Evolutionary conservation across 2,329 filamentous ascomycete species (phyloP), one percentile per base, ranked within the genome.

Genomic region (Rugonectria rugulosa): DNA sequence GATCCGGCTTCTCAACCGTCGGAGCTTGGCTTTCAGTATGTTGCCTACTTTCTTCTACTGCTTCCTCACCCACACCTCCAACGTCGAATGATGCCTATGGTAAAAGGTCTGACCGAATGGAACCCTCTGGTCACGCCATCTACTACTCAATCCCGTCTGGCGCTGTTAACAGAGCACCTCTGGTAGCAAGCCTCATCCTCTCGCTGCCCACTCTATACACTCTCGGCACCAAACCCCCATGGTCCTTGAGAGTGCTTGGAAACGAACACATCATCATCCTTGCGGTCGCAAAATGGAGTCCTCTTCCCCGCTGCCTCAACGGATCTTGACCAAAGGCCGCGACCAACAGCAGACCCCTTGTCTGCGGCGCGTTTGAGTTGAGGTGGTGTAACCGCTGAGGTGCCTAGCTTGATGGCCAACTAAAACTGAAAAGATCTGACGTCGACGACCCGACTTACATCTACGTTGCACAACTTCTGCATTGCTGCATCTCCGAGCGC

Each of bases 341-440:
- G 79, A 81, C 77, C 69, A 69, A 87, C 76, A 85, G 49, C 50
- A 63, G 43, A 32, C 44, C 29, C n/a, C 45, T 20, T 26, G 29
- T 41, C 49, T 59, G 41, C 48, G 6, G 37, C 31, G 49, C 40
- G 27, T 31, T 47, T 58, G 54, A 57, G 60, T 45, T 64, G 57
- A 59, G 56, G 59, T 64, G 66, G 73, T 69, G 72, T 77, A 84
- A 73, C 82, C 81, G 81, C 70, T 76, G 80, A 66, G 71, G 77
- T 76, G 71, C 69, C 72, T 70, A 75, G 77, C 59, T 72, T 84
- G 79, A 84, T 72, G 81, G 77, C 72, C 68, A 73, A 68, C 67
- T 68, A 66, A 73, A 84, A 89, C 86, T 89, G 86, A 89, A 89
- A 90, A 90, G 87, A 90, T 82, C 88, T 90, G 88, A 90, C 80